Base-by-base conservation (phyloP, 441 rosid genomes). In the Dalechampia spathulata region DNA sequence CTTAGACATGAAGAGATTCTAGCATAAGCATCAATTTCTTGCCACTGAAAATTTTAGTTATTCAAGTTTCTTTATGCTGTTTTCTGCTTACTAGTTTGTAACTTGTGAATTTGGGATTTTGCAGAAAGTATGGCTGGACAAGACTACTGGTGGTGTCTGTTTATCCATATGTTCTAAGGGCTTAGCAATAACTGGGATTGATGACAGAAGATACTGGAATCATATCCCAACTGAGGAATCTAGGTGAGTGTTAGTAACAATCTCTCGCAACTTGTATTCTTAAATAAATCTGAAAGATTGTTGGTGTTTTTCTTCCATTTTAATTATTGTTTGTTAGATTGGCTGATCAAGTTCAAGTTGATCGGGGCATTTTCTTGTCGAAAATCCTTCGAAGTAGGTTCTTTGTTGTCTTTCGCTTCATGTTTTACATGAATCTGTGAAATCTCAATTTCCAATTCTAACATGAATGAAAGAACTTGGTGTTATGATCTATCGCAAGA, bases 201-300 rank as follows among this genome's bases (percentile, higher is more conserved):
- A 89, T 72, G 99, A 92, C 72, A 79, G 97, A 26, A 72, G 99
- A 74, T 92, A 92, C 38, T 92, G 98, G 98, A 88, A 77, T 65
- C 83, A 80, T 69, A 71, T 92, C 45, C 80, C 83, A 4, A 75
- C 87, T 0, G 96, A 78, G 55, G 99, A 92, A 81, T 92, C 99
- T 54, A 77, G 90, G 99, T 92, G 72, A 79, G 96, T 21, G 22
- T 61, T n/a, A 39, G 26, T 25, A 48, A 14, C 38, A 19, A 1
- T 49, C 26, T 39, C 20, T 21, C 3, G 13, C 56, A 15, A 27
- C 15, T n/a, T n/a, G n/a, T n/a, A n/a, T n/a, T n/a, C n/a, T n/a
- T n/a, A 19, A 54, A 5, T 15, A 4, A 56, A 56, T 55, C 43
- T 20, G 46, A 52, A 69, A 58, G 11, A 45, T 70, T 40, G 55